Percentiles rank a stretch among this genome's conserved stretches.
Evolutionary conservation across 2,329 filamentous ascomycete genomes (phyloP).

Genomic region (Diaporthe helianthi): DNA sequence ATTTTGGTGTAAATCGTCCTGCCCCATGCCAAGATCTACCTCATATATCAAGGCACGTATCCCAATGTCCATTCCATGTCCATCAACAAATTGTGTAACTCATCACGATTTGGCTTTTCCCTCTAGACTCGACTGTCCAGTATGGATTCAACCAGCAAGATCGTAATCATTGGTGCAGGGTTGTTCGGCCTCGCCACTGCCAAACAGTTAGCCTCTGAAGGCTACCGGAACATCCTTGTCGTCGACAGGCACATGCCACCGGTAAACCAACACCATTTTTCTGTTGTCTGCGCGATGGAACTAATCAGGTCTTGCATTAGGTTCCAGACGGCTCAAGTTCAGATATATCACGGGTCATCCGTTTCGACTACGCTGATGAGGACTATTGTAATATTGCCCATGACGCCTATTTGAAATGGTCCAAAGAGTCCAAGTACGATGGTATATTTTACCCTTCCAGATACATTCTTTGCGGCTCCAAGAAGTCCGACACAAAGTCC

Average conservation of each 20-base stretch:
- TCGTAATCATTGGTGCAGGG: not conserved
- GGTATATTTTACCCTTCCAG: not conserved
- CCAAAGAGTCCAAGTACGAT: not conserved
- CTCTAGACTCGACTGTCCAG: not conserved
- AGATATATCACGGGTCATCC: not conserved
- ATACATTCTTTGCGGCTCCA: not conserved
- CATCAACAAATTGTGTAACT: too few relatives aligned
- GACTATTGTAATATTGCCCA: not conserved
- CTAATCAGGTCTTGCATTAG: not conserved
- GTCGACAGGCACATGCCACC: not conserved
- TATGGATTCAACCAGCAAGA: not conserved
- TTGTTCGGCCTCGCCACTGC: not conserved
- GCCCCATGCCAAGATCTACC: not conserved
- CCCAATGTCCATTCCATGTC: not conserved
- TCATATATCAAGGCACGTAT: not conserved
- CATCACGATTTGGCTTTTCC: too few relatives aligned
- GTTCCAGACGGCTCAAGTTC: constrained; percentile 5
- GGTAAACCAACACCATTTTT: not conserved
- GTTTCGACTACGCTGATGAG: constrained; percentile 6
- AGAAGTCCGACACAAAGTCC: not conserved
- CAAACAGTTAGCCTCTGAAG: not conserved
- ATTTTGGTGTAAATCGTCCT: not conserved
- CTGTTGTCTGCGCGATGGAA: not conserved
- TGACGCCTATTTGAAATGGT: constrained; percentile 1
- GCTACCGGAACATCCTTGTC: constrained; percentile 1